Percentiles rank a stretch among this genome's conserved stretches.
phyloP scores from a whole-genome alignment of 2,329 filamentous ascomycete species.

The Orbilia blumenaviensis region DNA sequence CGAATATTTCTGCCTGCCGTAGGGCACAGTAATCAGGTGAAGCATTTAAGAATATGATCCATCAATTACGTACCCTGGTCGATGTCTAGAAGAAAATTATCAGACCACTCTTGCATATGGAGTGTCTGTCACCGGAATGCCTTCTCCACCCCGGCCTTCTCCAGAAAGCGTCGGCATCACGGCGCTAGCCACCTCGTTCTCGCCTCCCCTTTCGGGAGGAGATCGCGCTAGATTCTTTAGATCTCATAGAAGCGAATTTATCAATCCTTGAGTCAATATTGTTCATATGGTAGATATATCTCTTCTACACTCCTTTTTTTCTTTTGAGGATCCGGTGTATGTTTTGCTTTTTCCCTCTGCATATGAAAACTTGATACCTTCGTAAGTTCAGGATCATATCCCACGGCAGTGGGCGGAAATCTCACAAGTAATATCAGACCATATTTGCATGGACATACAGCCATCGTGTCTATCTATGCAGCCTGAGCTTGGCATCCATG shows the following conservation, averaged over 20 bases:
- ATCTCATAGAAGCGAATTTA: slow-evolving; percentile 21
- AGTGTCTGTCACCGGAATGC: slow-evolving; percentile 12
- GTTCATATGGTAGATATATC: not conserved
- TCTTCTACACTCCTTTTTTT: not conserved
- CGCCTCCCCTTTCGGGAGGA: slow-evolving; percentile 17
- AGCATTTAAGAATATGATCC: slow-evolving; percentile 2
- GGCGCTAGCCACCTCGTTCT: slow-evolving; percentile 14
- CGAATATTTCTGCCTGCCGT: slow-evolving; percentile 14
- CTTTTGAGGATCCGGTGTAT: not conserved
- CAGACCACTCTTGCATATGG: slow-evolving; percentile 54
- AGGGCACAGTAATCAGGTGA: slow-evolving; percentile 4
- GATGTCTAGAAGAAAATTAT: slow-evolving; percentile 20
- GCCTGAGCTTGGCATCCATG: slow-evolving; percentile 3
- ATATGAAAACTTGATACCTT: not conserved
- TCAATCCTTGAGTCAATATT: not conserved
- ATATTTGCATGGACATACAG: slow-evolving; percentile 14
- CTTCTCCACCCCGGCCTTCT: slow-evolving; percentile 10
- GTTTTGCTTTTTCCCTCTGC: slow-evolving; percentile 1
- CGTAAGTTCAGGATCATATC: not conserved
- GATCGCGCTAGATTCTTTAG: slow-evolving; percentile 37
- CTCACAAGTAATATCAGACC: slow-evolving; percentile 22
- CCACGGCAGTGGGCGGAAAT: not conserved
- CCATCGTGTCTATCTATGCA: not conserved
- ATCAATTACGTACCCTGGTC: not conserved
- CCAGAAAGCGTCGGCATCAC: slow-evolving; percentile 11